phyloP scores from a whole-genome alignment of 148 eudicot species.

The Cornus controversa region DNA sequence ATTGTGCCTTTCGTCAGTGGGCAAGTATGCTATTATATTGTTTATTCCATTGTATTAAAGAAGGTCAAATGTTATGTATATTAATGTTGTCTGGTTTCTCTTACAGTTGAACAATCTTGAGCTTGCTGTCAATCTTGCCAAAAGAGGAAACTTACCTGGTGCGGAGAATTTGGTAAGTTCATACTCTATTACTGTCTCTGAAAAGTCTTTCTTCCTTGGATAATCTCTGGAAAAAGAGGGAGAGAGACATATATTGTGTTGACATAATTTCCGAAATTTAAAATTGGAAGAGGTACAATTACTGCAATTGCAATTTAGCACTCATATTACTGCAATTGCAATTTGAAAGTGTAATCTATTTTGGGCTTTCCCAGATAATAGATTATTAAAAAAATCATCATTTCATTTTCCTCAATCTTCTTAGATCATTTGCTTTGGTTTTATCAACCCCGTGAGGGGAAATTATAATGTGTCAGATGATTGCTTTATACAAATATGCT shows the following conservation, averaged over 20 bases:
- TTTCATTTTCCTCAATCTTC: neutral
- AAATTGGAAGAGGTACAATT: too few relatives aligned
- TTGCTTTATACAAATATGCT: neutral
- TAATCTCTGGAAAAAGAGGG: neutral
- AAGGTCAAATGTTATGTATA: neutral
- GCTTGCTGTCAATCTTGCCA: conserved; percentile 98
- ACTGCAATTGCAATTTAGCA: neutral
- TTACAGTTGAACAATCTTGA: conserved; percentile 92
- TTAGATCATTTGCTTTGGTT: too few relatives aligned
- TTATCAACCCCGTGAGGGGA: too few relatives aligned
- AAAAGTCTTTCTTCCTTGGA: neutral
- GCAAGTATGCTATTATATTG: conserved; percentile 48
- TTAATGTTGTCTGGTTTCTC: conserved; percentile 8
- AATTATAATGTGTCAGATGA: too few relatives aligned
- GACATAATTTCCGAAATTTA: neutral
- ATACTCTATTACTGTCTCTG: neutral
- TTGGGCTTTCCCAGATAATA: neutral
- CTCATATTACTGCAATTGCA: neutral
- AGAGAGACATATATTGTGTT: neutral
- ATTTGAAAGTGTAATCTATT: neutral
- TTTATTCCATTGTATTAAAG: neutral
- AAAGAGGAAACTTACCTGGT: conserved; percentile 98
- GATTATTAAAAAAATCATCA: neutral
- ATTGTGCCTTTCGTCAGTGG: conserved; percentile 95
- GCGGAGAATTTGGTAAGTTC: conserved; percentile 85